Evolutionary conservation across 495 filamentous ascomycete genomes (phyloP).

Genomic region (Alectoria sarmentosa): DNA sequence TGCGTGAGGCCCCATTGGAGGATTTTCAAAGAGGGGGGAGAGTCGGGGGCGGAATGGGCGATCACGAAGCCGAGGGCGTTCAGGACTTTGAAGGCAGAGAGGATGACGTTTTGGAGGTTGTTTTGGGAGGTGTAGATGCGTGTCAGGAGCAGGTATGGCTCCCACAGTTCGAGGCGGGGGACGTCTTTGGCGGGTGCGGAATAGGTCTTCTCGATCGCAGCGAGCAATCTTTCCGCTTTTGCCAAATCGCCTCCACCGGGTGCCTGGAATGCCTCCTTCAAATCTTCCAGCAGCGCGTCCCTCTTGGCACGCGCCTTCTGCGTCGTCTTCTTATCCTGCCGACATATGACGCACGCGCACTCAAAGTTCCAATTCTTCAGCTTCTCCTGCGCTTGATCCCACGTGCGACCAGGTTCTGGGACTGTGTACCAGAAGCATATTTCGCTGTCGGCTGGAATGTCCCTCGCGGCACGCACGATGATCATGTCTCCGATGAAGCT

Average conservation of each 20-base stretch:
- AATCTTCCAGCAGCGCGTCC: constrained; percentile 9
- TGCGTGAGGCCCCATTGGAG: not conserved
- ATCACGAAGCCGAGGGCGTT: not conserved
- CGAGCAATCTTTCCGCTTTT: constrained; percentile 25
- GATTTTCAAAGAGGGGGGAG: not conserved
- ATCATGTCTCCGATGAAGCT: constrained; percentile 54
- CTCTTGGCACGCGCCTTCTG: constrained; percentile 18
- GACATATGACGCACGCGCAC: constrained; percentile 41
- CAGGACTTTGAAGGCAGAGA: not conserved
- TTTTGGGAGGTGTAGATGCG: constrained; percentile 13
- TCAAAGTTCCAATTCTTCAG: constrained; percentile 40
- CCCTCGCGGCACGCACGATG: constrained; percentile 42
- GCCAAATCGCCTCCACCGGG: too few species aligned
- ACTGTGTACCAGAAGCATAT: constrained; percentile 35
- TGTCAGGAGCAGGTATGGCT: constrained; percentile 30
- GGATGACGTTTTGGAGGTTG: not conserved
- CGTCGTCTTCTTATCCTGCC: constrained; percentile 21
- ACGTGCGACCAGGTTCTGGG: constrained; percentile 26
- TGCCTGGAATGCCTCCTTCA: constrained; percentile 20
- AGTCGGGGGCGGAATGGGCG: not conserved
- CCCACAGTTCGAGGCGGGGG: constrained; percentile 31
- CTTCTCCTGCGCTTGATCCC: constrained; percentile 18
- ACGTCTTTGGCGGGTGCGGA: constrained; percentile 23
- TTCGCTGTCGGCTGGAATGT: constrained; percentile 43
- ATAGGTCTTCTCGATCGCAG: constrained; percentile 32